Conservation (phyloP, 1,139 yeast genomes). For the Kluyveromyces sp. region DNA sequence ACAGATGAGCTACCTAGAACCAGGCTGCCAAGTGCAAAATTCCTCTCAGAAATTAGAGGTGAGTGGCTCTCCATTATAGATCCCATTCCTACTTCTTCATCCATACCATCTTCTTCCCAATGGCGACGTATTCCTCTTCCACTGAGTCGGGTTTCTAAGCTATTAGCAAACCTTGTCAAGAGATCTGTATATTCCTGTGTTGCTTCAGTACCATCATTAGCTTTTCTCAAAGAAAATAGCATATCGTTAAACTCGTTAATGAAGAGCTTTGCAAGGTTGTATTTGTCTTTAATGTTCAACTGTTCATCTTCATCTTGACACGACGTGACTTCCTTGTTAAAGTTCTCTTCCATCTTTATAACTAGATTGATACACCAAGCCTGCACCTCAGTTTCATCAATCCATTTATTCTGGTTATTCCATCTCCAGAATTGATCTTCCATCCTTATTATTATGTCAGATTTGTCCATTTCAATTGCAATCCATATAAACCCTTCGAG, state of each 20-base stretch:
- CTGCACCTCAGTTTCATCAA: neutral
- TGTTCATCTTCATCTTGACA: conserved; percentile 3
- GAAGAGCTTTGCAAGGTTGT: conserved; percentile 10
- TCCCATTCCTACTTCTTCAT: too few species aligned
- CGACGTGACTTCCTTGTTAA: neutral
- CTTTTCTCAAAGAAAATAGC: neutral
- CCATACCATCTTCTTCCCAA: too few species aligned
- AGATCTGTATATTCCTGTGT: neutral
- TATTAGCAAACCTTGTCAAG: conserved; percentile 4
- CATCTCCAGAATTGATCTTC: conserved; percentile 8
- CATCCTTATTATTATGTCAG: conserved; percentile 10
- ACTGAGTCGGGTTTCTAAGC: neutral
- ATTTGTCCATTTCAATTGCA: conserved; percentile 9
- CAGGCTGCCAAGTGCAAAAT: too few species aligned
- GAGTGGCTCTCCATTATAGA: neutral
- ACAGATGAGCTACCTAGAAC: too few species aligned
- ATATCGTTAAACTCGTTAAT: conserved; percentile 9
- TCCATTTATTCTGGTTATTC: neutral
- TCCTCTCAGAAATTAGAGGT: too few species aligned
- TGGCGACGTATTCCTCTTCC: too few species aligned
- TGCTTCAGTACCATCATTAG: neutral
- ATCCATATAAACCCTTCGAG: conserved; percentile 11
- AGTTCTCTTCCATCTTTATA: conserved; percentile 2
- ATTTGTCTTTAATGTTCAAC: conserved; percentile 6
- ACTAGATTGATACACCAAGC: conserved; percentile 5